Percentiles rank a stretch among this genome's conserved stretches.
Evolutionary conservation across 2,329 filamentous ascomycete species (phyloP).

Genomic region (Fusarium brevicatenulatum): DNA sequence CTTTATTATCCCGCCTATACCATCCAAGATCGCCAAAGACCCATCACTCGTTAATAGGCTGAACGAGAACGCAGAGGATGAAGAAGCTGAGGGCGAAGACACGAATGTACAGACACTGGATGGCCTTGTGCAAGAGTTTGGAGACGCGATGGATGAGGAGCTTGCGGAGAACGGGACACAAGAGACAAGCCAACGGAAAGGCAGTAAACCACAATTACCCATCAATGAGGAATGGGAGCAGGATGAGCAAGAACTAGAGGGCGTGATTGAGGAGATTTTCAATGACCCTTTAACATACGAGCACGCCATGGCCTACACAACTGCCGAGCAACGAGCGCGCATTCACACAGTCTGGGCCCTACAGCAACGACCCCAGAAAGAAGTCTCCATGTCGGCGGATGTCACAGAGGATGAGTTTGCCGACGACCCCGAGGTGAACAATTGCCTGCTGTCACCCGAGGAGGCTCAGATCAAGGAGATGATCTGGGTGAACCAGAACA

Average conservation of each 20-base stretch:
- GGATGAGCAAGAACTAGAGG: slow-evolving; percentile 73
- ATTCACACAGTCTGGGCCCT: slow-evolving; percentile 64
- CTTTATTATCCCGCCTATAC: slow-evolving; percentile 70
- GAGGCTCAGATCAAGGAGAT: slow-evolving; percentile 87
- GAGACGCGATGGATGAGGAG: slow-evolving; percentile 51
- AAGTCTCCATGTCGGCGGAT: slow-evolving; percentile 68
- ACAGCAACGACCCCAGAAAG: slow-evolving; percentile 58
- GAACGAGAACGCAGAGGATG: slow-evolving; percentile 17
- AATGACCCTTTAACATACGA: slow-evolving; percentile 67
- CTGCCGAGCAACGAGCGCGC: slow-evolving; percentile 64
- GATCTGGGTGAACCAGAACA: slow-evolving; percentile 95
- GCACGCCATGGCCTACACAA: slow-evolving; percentile 67
- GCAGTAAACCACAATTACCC: slow-evolving; percentile 57
- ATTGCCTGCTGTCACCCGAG: slow-evolving; percentile 77
- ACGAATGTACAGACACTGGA: slow-evolving; percentile 50
- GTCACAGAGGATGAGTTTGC: slow-evolving; percentile 86
- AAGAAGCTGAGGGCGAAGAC: slow-evolving; percentile 28
- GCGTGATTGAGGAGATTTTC: slow-evolving; percentile 77
- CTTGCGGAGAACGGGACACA: slow-evolving; percentile 21
- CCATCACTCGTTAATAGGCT: slow-evolving; percentile 40
- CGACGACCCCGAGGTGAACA: slow-evolving; percentile 86
- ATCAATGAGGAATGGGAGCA: slow-evolving; percentile 71
- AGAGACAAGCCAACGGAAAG: slow-evolving; percentile 38
- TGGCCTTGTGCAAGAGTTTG: slow-evolving; percentile 57
- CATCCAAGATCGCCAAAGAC: slow-evolving; percentile 52